Evolutionary conservation across 371 early-diverging fungal genomes (phyloP).

Genomic region (Mucor plumbeus): DNA sequence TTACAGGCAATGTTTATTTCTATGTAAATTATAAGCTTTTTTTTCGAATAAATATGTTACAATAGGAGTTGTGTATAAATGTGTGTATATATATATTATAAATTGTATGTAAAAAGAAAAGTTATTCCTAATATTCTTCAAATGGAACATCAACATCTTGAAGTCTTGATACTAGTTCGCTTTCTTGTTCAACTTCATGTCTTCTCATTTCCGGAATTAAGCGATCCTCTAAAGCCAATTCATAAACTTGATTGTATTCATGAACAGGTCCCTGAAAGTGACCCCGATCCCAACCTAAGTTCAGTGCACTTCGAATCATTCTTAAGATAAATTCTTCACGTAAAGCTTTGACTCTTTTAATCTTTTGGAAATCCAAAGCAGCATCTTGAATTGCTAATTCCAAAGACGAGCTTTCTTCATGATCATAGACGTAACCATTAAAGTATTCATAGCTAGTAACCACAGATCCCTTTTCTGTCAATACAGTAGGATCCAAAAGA

Average conservation of each 20-base stretch:
- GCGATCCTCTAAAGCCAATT: constrained; percentile 42
- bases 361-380: constrained; percentile 33
- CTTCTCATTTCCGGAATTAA: constrained; percentile 31
- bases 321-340: constrained; percentile 60
- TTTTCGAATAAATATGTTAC: not conserved
- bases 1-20: too few species aligned
- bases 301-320: constrained; percentile 57
- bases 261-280: constrained; percentile 51
- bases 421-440: constrained; percentile 65
- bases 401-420: constrained; percentile 27
- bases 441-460: constrained; percentile 51
- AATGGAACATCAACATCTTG: constrained; percentile 19
- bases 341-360: constrained; percentile 36
- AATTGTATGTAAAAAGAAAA: too few species aligned
- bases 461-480: constrained; percentile 35
- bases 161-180: constrained; percentile 27
- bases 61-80: too few species aligned
- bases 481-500: constrained; percentile 14
- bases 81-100: too few species aligned
- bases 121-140: constrained; percentile 18
- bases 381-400: constrained; percentile 55
- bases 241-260: constrained; percentile 52
- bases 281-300: constrained; percentile 62
- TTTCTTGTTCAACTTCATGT: constrained; percentile 52
- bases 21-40: too few species aligned